Percentiles rank a stretch among this genome's conserved stretches.
These are phyloP conservation scores for Bipolaris sorokiniana DNA, from an alignment of 2,329 filamentous ascomycete genomes.

Conservation along the genomic window DNA sequence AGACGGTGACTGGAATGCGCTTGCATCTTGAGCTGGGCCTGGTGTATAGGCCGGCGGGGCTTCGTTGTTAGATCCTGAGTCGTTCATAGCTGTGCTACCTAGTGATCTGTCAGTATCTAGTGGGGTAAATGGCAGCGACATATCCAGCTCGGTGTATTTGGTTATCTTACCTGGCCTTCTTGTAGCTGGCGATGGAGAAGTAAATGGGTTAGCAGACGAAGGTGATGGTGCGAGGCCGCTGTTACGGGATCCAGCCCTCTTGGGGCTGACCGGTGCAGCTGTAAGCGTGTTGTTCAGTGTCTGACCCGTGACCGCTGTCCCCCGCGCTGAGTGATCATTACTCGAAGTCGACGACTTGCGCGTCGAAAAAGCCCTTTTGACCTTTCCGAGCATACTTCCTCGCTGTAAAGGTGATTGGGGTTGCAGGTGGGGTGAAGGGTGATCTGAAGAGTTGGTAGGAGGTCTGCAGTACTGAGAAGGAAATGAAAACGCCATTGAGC, in stretches of 20 bases:
- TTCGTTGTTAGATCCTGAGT: conserved; percentile 42
- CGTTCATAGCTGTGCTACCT: conserved; percentile 40
- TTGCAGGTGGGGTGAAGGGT: conserved; percentile 5
- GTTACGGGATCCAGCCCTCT: conserved; percentile 17
- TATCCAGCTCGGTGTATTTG: neutral
- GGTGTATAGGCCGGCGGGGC: conserved; percentile 53
- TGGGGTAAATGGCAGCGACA: neutral
- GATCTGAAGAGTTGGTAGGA: conserved; percentile 3
- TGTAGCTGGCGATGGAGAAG: conserved; percentile 40
- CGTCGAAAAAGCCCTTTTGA: conserved; percentile 25
- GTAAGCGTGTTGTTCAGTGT: conserved; percentile 1
- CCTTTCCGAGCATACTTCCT: conserved; percentile 18
- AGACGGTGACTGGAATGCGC: conserved; percentile 6
- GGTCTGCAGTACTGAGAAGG: conserved; percentile 6
- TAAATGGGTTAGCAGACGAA: conserved; percentile 25
- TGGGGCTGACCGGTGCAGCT: conserved; percentile 10
- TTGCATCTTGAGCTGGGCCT: conserved; percentile 22
- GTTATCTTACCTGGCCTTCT: conserved; percentile 47
- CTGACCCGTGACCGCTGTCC: conserved; percentile 8
- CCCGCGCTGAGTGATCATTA: conserved; percentile 8
- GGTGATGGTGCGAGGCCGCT: conserved; percentile 26
- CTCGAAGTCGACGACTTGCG: conserved; percentile 18
- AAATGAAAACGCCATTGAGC: conserved; percentile 23
- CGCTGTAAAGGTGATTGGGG: conserved; percentile 4
- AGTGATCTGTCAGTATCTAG: conserved; percentile 5